A percentile compares a stretch with the other conserved stretches of the same genome.
Conservation (phyloP, 1,284 basidiomycete genomes). For the Cryptococcus sp. region DNA sequence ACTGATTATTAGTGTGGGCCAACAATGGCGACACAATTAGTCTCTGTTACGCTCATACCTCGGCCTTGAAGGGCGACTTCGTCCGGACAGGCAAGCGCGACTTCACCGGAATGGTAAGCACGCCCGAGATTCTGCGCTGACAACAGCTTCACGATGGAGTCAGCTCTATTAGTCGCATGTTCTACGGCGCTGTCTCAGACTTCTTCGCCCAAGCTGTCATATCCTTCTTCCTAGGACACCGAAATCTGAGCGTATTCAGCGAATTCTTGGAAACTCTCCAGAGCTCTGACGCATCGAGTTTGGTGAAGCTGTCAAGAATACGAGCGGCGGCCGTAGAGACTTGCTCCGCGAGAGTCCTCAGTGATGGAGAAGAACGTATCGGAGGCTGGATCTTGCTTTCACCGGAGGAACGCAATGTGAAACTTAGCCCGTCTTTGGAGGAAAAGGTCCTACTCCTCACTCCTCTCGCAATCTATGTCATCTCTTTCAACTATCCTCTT, state of each 20-base stretch:
- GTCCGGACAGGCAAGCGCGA: slow-evolving; percentile 95
- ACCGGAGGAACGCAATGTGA: slow-evolving; percentile 72
- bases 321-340: slow-evolving; percentile 85
- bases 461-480: slow-evolving; percentile 65
- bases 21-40: slow-evolving; percentile 51
- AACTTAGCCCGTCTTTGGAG: slow-evolving; percentile 75
- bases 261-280: slow-evolving; percentile 85
- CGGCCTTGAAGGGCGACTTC: slow-evolving; percentile 87
- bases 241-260: slow-evolving; percentile 79
- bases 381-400: slow-evolving; percentile 91
- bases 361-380: slow-evolving; percentile 75
- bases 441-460: slow-evolving; percentile 78
- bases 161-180: slow-evolving; percentile 78
- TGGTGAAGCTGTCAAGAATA: slow-evolving; percentile 82
- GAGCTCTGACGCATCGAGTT: slow-evolving; percentile 83
- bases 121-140: not conserved
- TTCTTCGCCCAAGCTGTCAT: slow-evolving; percentile 96
- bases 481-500: slow-evolving; percentile 83
- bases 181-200: slow-evolving; percentile 68
- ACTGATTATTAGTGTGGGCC: slow-evolving; percentile 72
- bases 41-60: slow-evolving; percentile 60
- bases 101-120: slow-evolving; percentile 74
- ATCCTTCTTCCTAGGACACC: slow-evolving; percentile 83
- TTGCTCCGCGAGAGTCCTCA: slow-evolving; percentile 74
- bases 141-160: slow-evolving; percentile 71